Evolutionary conservation across 805 yeast genomes (phyloP), one percentile per base, ranked within the genome.

Genomic region (Nakazawaea ishiwadae): DNA sequence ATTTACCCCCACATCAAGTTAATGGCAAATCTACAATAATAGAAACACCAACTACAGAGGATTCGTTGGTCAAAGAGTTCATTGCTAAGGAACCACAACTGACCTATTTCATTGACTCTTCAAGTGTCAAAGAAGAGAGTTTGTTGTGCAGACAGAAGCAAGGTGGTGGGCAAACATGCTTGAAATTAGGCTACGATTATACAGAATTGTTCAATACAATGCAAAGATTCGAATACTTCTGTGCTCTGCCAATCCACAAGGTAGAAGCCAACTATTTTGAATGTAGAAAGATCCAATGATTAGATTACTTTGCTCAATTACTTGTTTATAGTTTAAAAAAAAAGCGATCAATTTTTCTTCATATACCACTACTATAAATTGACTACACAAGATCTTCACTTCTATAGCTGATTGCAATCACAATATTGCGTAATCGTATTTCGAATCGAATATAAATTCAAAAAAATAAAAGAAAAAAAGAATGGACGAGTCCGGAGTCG

Each of bases 401-500:
- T n/a, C n/a, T n/a, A n/a, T n/a, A n/a, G n/a, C n/a, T n/a, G n/a
- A n/a, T n/a, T n/a, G n/a, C n/a, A n/a, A n/a, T n/a, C n/a, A n/a
- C n/a, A n/a, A n/a, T n/a, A n/a, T n/a, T n/a, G n/a, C n/a, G n/a
- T n/a, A n/a, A n/a, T n/a, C n/a, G n/a, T n/a, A n/a, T n/a, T n/a
- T n/a, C n/a, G n/a, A n/a, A n/a, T n/a, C n/a, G n/a, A n/a, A n/a
- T n/a, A n/a, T n/a, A n/a, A n/a, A n/a, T n/a, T n/a, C n/a, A n/a
- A n/a, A n/a, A n/a, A n/a, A n/a, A n/a, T n/a, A n/a, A n/a, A n/a
- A 17, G 10, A 8, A 51, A 55, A 65, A 62, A 59, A 45, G 46
- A 61, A 45, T 76, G 82, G 82, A 77, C 82, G 79, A 76, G 81
- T 73, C 77, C 75, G 82, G 82, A 77, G 71, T 77, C 79, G 83